Conservation (phyloP, 306 rosid species). For the Ammopiptanthus mongolicus region DNA sequence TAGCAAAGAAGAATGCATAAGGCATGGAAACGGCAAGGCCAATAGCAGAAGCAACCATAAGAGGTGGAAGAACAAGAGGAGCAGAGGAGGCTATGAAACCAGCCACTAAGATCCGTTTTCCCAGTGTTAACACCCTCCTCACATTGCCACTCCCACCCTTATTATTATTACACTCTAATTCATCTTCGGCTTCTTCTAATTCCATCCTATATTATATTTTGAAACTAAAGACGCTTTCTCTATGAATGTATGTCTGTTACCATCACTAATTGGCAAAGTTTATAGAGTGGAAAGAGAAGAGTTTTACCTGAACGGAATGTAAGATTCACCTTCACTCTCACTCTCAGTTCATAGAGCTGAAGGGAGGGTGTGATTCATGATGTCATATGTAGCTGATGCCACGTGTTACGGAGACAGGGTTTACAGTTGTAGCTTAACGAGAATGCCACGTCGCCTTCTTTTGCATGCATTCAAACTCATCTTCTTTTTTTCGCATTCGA, state of each 20-base stretch:
- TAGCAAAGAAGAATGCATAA: conserved; percentile 51
- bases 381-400: conserved; percentile 1
- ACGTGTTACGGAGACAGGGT: neutral
- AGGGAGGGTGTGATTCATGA: neutral
- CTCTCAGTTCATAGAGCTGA: neutral
- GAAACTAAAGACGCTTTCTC: neutral
- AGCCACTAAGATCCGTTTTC: conserved; percentile 53
- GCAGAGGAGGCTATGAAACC: conserved; percentile 55
- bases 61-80: conserved; percentile 66
- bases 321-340: neutral
- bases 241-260: neutral
- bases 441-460: conserved; percentile 1
- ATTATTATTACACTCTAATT: conserved; percentile 31
- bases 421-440: neutral
- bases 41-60: conserved; percentile 57
- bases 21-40: conserved; percentile 69
- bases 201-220: conserved; percentile 43
- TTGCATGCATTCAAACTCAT: neutral
- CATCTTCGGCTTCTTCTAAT: conserved; percentile 42
- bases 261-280: neutral
- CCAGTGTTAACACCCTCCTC: conserved; percentile 38
- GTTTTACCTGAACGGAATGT: conserved; percentile 10
- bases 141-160: conserved; percentile 1
- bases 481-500: too few relatives aligned
- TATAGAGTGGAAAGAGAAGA: neutral